These are phyloP conservation scores for Cryptococcus hybrid DNA, from an alignment of 1,284 basidiomycete species.

Conservation along the genomic window DNA sequence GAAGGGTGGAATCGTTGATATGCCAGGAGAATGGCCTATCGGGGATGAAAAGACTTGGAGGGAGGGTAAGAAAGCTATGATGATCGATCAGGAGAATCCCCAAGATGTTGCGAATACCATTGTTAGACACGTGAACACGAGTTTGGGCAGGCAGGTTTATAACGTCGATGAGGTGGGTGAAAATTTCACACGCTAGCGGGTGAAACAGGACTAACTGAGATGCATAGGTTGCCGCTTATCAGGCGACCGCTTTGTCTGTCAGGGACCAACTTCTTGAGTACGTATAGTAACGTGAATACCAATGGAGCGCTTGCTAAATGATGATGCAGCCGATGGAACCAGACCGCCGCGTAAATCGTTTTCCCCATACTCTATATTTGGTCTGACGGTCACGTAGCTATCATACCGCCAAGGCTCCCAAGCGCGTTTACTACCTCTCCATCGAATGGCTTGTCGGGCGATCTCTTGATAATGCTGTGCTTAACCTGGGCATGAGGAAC, in stretches of 20 bases:
- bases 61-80: constrained; percentile 51
- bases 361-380: background rate
- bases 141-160: constrained; percentile 80
- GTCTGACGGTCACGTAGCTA: constrained; percentile 23
- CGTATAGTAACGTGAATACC: background rate
- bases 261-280: constrained; percentile 71
- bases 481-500: constrained; percentile 79
- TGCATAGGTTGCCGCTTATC: constrained; percentile 47
- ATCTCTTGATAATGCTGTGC: constrained; percentile 81
- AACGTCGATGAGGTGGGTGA: constrained; percentile 73
- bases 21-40: constrained; percentile 78
- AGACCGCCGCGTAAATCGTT: constrained; percentile 36
- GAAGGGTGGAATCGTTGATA: constrained; percentile 59
- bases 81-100: constrained; percentile 47
- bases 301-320: background rate
- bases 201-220: background rate
- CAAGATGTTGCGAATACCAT: constrained; percentile 69
- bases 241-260: constrained; percentile 60
- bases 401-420: constrained; percentile 46
- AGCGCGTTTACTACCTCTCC: constrained; percentile 72
- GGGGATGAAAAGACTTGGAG: constrained; percentile 81
- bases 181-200: background rate
- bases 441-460: constrained; percentile 79
- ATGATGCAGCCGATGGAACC: constrained; percentile 44
- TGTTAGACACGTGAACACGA: constrained; percentile 79